Conservation (phyloP, 176 grass and related monocot species). For the Puccinellia tenuiflora region DNA sequence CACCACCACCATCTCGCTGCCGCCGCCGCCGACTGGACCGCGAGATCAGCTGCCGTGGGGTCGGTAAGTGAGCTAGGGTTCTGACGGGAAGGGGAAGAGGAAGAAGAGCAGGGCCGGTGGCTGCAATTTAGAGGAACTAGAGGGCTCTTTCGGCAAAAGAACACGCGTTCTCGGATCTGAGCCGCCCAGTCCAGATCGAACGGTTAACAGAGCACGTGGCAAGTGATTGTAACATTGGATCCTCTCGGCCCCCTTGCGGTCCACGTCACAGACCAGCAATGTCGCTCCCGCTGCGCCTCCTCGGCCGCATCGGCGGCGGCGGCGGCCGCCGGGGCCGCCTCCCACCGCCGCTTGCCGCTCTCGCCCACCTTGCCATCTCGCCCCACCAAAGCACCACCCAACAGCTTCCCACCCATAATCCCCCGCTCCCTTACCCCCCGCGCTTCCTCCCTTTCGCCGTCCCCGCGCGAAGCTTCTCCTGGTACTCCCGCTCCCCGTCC, state of each 20-base stretch:
- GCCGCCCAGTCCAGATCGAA: neutral
- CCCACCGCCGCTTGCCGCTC: neutral
- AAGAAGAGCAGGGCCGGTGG: neutral
- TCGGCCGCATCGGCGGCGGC: constrained; percentile 26
- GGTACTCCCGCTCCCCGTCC: constrained; percentile 34
- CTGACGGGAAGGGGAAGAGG: neutral
- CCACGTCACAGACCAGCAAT: constrained; percentile 6
- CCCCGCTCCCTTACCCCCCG: neutral
- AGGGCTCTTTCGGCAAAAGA: neutral
- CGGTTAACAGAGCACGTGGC: neutral
- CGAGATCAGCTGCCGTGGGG: neutral
- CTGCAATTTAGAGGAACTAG: neutral
- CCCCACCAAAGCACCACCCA: neutral
- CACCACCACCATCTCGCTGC: constrained; percentile 31
- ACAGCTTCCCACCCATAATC: neutral
- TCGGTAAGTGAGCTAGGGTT: constrained; percentile 28
- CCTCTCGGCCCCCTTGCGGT: neutral
- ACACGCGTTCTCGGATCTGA: neutral
- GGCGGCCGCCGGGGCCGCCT: constrained; percentile 5
- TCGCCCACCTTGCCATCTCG: neutral
- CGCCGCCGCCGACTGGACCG: neutral
- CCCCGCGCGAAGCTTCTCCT: constrained; percentile 53
- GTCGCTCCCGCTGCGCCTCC: constrained; percentile 35
- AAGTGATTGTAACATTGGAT: neutral
- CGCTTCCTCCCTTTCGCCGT: neutral